Evolutionary conservation across 2,329 filamentous ascomycete genomes (phyloP).

Genomic region (Tolypocladium tropicale): DNA sequence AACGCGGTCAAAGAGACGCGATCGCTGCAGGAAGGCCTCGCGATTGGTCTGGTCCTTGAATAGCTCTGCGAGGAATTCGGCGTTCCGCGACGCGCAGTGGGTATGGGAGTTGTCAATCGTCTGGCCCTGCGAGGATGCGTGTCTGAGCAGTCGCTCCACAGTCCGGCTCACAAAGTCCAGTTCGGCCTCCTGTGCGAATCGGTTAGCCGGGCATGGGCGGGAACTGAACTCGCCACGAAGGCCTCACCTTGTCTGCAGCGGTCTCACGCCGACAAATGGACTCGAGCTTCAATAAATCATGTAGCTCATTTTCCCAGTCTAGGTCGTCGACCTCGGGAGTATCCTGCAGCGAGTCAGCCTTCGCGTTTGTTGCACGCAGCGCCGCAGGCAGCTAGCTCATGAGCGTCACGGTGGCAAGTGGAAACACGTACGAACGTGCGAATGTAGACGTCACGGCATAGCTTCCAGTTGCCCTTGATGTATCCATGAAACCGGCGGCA

Average conservation of each 20-base stretch:
- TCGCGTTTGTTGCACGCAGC: not conserved
- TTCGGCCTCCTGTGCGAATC: constrained; percentile 24
- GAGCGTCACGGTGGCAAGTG: not conserved
- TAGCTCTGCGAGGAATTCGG: constrained; percentile 30
- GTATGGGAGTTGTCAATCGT: constrained; percentile 20
- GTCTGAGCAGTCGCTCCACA: constrained; percentile 33
- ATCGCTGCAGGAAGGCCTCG: constrained; percentile 52
- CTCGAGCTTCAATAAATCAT: constrained; percentile 32
- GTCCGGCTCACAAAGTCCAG: constrained; percentile 37
- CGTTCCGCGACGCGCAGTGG: constrained; percentile 36
- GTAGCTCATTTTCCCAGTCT: constrained; percentile 33
- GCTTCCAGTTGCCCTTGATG: constrained; percentile 43
- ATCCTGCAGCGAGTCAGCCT: constrained; percentile 13
- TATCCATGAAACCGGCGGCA: constrained; percentile 44
- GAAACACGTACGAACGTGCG: constrained; percentile 36
- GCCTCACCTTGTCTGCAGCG: constrained; percentile 28
- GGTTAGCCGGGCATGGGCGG: not conserved
- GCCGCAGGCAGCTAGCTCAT: not conserved
- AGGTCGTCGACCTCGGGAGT: constrained; percentile 21
- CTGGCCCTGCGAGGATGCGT: constrained; percentile 26
- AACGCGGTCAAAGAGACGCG: constrained; percentile 51
- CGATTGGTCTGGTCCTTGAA: constrained; percentile 40
- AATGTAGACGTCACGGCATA: constrained; percentile 55
- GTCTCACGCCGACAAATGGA: constrained; percentile 26
- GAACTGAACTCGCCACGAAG: not conserved